A percentile compares a stretch with the other conserved stretches of the same genome.
Evolutionary conservation across 805 yeast species (phyloP).

Genomic region (Kuraishia capsulata): DNA sequence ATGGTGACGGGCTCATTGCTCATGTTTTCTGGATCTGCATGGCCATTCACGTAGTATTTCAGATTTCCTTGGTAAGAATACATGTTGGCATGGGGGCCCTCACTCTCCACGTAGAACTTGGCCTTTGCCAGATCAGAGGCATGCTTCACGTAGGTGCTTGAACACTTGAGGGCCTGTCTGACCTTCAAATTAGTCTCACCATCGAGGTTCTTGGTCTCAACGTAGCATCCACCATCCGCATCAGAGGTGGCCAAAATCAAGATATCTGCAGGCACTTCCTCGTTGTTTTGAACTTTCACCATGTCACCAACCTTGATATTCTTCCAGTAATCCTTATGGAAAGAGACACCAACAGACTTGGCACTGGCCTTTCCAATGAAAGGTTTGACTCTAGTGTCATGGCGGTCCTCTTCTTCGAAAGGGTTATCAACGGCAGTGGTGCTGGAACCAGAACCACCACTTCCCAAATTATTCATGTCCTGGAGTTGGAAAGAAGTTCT

Average conservation of each 20-base stretch:
- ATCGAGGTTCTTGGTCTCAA: conserved; percentile 76
- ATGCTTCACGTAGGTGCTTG: conserved; percentile 29
- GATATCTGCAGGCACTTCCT: conserved; percentile 73
- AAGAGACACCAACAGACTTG: conserved; percentile 12
- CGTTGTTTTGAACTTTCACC: conserved; percentile 57
- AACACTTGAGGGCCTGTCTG: conserved; percentile 61
- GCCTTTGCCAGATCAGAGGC: conserved; percentile 39
- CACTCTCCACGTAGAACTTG: conserved; percentile 66
- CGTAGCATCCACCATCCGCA: conserved; percentile 56
- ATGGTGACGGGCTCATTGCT: conserved; percentile 58
- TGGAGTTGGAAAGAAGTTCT: conserved; percentile 15
- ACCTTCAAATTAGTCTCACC: conserved; percentile 76
- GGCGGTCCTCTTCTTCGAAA: conserved; percentile 5
- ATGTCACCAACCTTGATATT: conserved; percentile 69
- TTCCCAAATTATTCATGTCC: not conserved
- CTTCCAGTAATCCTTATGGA: conserved; percentile 53
- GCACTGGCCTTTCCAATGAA: conserved; percentile 14
- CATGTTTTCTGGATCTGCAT: conserved; percentile 24
- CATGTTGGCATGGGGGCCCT: conserved; percentile 75
- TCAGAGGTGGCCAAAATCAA: conserved; percentile 61
- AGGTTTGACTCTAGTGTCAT: conserved; percentile 12
- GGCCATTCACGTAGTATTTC: conserved; percentile 31
- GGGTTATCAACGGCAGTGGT: conserved; percentile 4
- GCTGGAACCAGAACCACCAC: conserved; percentile 1
- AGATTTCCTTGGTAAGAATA: conserved; percentile 71